A percentile compares a stretch with the other conserved stretches of the same genome.
Conservation (phyloP, 495 filamentous ascomycete species). For the Usnea hakonensis region DNA sequence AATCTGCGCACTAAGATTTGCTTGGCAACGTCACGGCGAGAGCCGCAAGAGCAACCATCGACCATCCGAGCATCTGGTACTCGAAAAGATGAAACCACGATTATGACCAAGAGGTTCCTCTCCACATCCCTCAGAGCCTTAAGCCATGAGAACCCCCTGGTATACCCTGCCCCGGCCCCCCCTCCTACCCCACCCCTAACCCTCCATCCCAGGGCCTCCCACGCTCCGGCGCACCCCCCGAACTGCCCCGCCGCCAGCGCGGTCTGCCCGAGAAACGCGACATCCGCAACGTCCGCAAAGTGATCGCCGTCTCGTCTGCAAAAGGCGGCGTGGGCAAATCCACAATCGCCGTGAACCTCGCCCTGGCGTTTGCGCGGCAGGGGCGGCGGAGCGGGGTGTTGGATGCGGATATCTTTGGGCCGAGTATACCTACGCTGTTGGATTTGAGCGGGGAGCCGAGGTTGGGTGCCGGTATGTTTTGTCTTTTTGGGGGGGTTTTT, state of each 20-base stretch:
- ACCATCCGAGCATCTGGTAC: neutral
- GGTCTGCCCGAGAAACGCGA: conserved; percentile 72
- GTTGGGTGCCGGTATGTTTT: conserved; percentile 49
- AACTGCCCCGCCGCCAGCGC: conserved; percentile 72
- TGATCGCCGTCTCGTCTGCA: conserved; percentile 87
- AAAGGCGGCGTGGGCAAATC: conserved; percentile 97
- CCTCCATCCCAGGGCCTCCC: conserved; percentile 44
- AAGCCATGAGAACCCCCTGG: conserved; percentile 88
- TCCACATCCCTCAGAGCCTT: conserved; percentile 51
- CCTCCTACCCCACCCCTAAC: neutral
- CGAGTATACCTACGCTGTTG: conserved; percentile 85
- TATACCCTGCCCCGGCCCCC: conserved; percentile 33
- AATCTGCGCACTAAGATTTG: no score
- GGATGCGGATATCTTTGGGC: conserved; percentile 94
- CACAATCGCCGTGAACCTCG: conserved; percentile 86
- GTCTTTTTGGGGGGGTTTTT: neutral
- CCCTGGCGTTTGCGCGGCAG: conserved; percentile 71
- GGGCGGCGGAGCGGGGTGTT: conserved; percentile 80
- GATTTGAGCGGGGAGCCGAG: conserved; percentile 67
- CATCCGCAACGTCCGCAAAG: conserved; percentile 75
- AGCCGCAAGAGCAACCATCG: neutral
- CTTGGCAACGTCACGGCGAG: no score
- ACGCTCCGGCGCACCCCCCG: conserved; percentile 59
- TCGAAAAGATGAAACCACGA: conserved; percentile 5
- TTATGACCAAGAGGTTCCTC: conserved; percentile 54